Evolutionary conservation across 2,329 filamentous ascomycete species (phyloP), one percentile per base, ranked within the genome.

Genomic region (Scleromitrula shiraiana): DNA sequence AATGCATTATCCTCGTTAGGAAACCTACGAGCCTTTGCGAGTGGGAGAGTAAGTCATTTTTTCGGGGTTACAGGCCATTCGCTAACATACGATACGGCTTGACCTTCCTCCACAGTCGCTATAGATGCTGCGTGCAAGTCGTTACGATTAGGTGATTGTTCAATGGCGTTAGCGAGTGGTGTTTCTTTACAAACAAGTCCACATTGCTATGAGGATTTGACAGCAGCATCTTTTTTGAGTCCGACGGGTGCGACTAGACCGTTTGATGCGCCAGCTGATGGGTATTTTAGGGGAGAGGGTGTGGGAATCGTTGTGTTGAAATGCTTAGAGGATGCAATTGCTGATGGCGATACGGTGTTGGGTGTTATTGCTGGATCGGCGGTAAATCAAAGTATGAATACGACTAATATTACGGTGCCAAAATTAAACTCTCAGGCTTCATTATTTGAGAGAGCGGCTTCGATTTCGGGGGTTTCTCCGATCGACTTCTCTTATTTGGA

Each of bases 271-370:
- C 65, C 53, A 58, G 76, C 69, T 0, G 73, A 78, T 53, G 76
- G 77, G 0, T 80, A 79, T 46, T 76, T 73, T 51, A 69, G 76
- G 1, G 72, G 64, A 0, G 76, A 79, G n/a, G 74, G 68, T 4
- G 64, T 71, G 4, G 75, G 64, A 0, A 61, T 67, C 0, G 62
- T 78, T 0, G 63, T 78, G 0, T 50, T 79, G 12, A 36, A 36
- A 19, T 5, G 17, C 9, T 20, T 36, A 4, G 17, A 19, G n/a
- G 9, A 66, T 26, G 71, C 71, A 1, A 55, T 83, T 7, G 65
- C 66, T 14, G 75, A 79, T 53, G 75, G 76, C 15, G 78, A 84
- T 57, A 72, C 72, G 0, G 76, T 80, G 47, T 69, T 75, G 6
- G 74, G 71, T 7, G 68, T 80, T 15, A 75, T 82, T 47, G 68